Base-by-base conservation (phyloP, 2,329 filamentous ascomycete species). In the Fusarium sp. region DNA sequence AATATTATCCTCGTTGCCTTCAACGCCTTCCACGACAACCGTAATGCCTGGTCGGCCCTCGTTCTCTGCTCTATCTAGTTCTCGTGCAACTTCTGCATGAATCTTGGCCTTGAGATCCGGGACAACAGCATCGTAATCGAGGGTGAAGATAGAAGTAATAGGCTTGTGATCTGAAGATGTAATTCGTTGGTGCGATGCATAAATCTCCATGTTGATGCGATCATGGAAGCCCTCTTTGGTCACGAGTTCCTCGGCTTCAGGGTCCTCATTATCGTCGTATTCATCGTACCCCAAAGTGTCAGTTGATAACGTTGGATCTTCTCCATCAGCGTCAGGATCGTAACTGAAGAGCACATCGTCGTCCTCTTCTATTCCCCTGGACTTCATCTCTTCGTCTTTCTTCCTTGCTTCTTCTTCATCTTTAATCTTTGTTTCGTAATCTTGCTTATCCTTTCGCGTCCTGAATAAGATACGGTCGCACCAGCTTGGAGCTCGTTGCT, bases 91-190 rank as follows among this genome's bases (percentile, higher is more conserved):
- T 75, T 98, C 94, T 58, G 92, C 89, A 66, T 97, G 92, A 1
- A 98, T 85, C 66, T 89, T 91, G 3, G 93, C 89, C 77, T 97
- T 98, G 26, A 97, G 82, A 28, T 95, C 91, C 0, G 94, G 92
- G 0, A 97, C 89, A 2, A 97, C 92, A 1, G 93, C 92, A 66
- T 98, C 93, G 76, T 96, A 98, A 43, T 92, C 91, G 10, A 99
- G 80, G 0, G 88, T 91, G 76, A 98, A 98, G 2, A 94, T 83
- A 2, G 94, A 93, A 61, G 91, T 88, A 3, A 99, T 82, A 0
- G 96, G 97, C 77, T 99, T 99, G 80, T 99, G 96, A 74, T 99
- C 96, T 0, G 95, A 98, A 1, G 95, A 97, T 18, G 93, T 87
- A 24, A 99, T 91, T 20, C 92, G 87, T 78, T 98, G 96, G 75